Conservation (phyloP, 1,139 yeast species). For the Yamadazyma taylorii region DNA sequence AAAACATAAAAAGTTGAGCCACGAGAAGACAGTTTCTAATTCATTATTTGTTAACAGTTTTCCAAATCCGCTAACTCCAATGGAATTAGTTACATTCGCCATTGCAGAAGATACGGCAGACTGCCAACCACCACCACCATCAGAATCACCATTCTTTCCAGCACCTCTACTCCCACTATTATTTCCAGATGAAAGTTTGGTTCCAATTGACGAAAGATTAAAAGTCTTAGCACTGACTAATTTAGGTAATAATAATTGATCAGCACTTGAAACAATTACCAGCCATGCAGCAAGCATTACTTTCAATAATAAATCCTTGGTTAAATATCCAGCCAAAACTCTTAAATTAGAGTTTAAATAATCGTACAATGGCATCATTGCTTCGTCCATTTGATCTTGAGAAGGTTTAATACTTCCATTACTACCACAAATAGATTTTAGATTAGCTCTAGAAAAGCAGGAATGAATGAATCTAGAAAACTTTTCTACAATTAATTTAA, state of each 20-base stretch:
- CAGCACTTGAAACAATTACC: constrained; percentile 63
- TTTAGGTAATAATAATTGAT: constrained; percentile 68
- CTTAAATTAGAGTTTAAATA: constrained; percentile 70
- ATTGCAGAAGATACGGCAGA: constrained; percentile 49
- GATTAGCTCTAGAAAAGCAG: constrained; percentile 44
- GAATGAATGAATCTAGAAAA: constrained; percentile 43
- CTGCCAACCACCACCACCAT: constrained; percentile 41
- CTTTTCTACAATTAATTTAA: constrained; percentile 67
- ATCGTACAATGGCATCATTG: constrained; percentile 73
- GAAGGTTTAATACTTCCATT: constrained; percentile 48
- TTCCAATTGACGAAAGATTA: constrained; percentile 23
- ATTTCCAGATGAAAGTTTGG: constrained; percentile 15
- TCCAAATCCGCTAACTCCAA: constrained; percentile 50
- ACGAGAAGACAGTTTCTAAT: constrained; percentile 66
- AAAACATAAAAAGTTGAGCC: constrained; percentile 65
- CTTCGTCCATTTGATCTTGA: constrained; percentile 59
- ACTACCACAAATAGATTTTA: constrained; percentile 54
- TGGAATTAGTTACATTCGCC: constrained; percentile 46
- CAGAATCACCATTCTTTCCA: neutral
- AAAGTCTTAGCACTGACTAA: constrained; percentile 57
- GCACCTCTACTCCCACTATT: constrained; percentile 7
- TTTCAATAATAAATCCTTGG: constrained; percentile 56
- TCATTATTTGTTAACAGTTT: constrained; percentile 60
- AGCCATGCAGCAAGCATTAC: constrained; percentile 82
- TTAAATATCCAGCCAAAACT: constrained; percentile 63